Conservation (phyloP, 306 rosid genomes). For the Vigna reflexopilosa region DNA sequence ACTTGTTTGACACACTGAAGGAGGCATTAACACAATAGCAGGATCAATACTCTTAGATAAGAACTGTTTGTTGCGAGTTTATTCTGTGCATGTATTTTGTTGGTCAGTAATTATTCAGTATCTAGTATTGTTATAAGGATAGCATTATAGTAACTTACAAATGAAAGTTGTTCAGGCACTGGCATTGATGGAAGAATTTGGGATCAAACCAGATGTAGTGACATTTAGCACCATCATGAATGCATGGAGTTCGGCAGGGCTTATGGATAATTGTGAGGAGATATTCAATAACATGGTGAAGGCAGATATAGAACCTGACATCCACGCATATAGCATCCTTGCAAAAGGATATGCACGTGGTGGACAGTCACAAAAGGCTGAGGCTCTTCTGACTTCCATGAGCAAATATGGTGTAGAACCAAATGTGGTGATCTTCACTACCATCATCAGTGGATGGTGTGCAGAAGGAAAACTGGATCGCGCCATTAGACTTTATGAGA, state of each 20-base stretch:
- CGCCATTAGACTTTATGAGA: conserved; percentile 62
- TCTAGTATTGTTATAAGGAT: conserved; percentile 21
- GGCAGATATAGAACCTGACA: conserved; percentile 81
- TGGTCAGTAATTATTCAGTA: conserved; percentile 20
- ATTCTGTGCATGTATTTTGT: conserved; percentile 20
- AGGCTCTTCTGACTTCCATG: conserved; percentile 74
- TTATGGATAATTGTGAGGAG: conserved; percentile 81
- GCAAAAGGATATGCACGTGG: conserved; percentile 95
- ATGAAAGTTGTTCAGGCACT: conserved; percentile 70
- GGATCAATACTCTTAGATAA: not conserved
- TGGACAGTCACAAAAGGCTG: conserved; percentile 78
- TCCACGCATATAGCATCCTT: conserved; percentile 85
- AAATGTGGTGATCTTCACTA: conserved; percentile 94
- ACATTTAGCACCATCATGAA: conserved; percentile 98
- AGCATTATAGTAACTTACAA: conserved; percentile 36
- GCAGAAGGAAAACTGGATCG: conserved; percentile 79
- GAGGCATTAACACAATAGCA: not conserved
- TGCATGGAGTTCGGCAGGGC: conserved; percentile 91
- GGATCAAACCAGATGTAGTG: conserved; percentile 87
- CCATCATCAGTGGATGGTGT: conserved; percentile 96
- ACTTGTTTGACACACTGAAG: not conserved
- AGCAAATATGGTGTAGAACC: conserved; percentile 67
- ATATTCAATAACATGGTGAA: conserved; percentile 87
- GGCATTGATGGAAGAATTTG: conserved; percentile 91
- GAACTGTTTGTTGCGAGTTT: conserved; percentile 4